Evolutionary conservation across 768 basidiomycete species (phyloP), one percentile per base, ranked within the genome.

Genomic region (Psilocybe cyanescens): DNA sequence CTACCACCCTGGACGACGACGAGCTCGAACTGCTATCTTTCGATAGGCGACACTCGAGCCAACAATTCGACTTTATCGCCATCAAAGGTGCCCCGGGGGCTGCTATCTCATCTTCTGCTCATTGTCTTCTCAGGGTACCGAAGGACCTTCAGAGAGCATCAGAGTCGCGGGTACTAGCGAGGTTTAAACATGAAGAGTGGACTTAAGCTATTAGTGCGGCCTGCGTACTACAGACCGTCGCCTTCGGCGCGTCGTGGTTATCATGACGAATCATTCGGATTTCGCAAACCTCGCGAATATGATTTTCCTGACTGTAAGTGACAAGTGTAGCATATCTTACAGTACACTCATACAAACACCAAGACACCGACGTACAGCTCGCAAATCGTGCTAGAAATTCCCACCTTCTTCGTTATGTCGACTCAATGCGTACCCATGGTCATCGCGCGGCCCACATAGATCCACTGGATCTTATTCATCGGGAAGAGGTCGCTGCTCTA

Each of bases 361-460:
- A 39, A 92, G 91, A 92, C 69, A 90, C 86, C 2, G 71, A 81
- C 1, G 76, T 78, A 0, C 91, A 93, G 66, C 79, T 94, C 12
- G 70, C 79, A 55, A 92, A 92, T 73, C 83, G 95, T 8, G 80
- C 80, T 12, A 70, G 72, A 3, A 95, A 96, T 48, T 68, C 94
- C 0, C 79, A 92, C 3, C 78, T 97, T 16, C 77, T 96, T 47
- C 90, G 95, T 35, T 96, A 95, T 70, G 92, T 95, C 9, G 95
- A 97, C 71, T 89, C 91, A 1, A 83, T 97, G 67, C 84, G 94
- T n/a, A 88, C 81, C 0, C 91, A 94, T 65, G 91, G 90, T 0
- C 94, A 95, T 68, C 86, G 92, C 31, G 92, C 93, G 3, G 93
- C 94, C 0, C 81, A 84, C 46, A 91, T 97, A 45, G 95, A 97